Conservation (phyloP, 73 alveolate species). For the Paramecium caudatum region DNA sequence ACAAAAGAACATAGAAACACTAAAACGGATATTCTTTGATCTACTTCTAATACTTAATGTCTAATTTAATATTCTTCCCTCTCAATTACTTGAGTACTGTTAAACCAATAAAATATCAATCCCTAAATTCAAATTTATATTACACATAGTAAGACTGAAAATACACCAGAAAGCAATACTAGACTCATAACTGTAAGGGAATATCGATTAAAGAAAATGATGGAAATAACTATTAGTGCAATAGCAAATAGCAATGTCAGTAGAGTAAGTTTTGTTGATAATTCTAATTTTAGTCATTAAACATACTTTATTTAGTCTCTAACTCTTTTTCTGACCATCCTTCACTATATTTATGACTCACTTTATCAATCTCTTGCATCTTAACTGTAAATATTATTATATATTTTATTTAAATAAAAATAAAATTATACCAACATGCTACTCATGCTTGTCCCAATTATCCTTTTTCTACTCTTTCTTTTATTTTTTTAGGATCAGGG, state of each 20-base stretch:
- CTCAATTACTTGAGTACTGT: not conserved
- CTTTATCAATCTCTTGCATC: not conserved
- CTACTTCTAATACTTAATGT: slow-evolving; percentile 6
- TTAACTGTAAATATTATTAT: slow-evolving; percentile 43
- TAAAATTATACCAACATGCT: not conserved
- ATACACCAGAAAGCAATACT: not conserved
- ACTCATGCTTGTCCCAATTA: slow-evolving; percentile 44
- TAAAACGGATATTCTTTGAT: not conserved
- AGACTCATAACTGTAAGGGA: slow-evolving; percentile 4
- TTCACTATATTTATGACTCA: slow-evolving; percentile 24
- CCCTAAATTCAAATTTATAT: slow-evolving; percentile 43
- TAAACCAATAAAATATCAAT: slow-evolving; percentile 32
- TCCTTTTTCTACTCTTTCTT: slow-evolving; percentile 74
- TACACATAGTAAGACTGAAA: not conserved
- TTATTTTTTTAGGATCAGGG: slow-evolving; percentile 72
- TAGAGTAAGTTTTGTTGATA: slow-evolving; percentile 2
- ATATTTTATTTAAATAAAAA: slow-evolving; percentile 30
- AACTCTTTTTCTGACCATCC: slow-evolving; percentile 63
- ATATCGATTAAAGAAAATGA: not conserved
- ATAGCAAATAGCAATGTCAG: not conserved
- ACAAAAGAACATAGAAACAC: not conserved
- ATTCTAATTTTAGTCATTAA: not conserved
- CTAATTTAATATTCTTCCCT: not conserved
- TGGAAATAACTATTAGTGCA: not conserved
- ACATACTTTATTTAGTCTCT: slow-evolving; percentile 21